Conservation (phyloP, 1,284 basidiomycete genomes). For the Ustilago hordei region DNA sequence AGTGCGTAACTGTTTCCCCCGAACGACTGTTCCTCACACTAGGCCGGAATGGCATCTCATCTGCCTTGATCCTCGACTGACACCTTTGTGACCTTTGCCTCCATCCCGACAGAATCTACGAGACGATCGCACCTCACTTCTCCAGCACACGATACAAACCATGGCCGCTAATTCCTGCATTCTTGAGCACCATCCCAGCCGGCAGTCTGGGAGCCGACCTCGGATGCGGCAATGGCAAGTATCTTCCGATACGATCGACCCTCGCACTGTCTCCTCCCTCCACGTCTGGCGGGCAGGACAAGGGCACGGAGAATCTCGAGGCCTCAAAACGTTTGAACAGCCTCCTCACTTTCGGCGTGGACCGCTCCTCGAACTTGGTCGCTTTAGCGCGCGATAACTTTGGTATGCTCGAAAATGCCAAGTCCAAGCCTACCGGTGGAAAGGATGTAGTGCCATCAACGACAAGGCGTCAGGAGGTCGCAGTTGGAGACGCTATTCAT, state of each 20-base stretch:
- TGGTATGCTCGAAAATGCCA: constrained; percentile 17
- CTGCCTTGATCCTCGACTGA: constrained; percentile 12
- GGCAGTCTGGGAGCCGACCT: constrained; percentile 91
- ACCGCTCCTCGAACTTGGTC: constrained; percentile 80
- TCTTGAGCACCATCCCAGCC: constrained; percentile 79
- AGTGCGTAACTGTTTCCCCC: constrained; percentile 35
- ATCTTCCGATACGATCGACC: constrained; percentile 73
- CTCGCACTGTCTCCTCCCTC: constrained; percentile 14
- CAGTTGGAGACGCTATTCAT: constrained; percentile 64
- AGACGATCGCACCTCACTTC: constrained; percentile 90
- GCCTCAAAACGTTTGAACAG: constrained; percentile 21
- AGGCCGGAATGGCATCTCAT: not conserved
- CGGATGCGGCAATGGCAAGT: constrained; percentile 98
- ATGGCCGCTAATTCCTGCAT: constrained; percentile 90
- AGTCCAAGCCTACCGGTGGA: not conserved
- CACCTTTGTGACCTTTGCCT: not conserved
- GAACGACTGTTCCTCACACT: not conserved
- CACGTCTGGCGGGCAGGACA: not conserved
- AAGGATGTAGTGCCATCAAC: not conserved
- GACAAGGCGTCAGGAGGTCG: constrained; percentile 55
- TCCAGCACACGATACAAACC: constrained; percentile 96
- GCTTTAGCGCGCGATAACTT: constrained; percentile 56
- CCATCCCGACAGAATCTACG: constrained; percentile 76
- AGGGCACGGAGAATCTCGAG: not conserved
- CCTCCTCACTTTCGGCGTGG: constrained; percentile 60